Percentiles rank a stretch among this genome's conserved stretches.
phyloP scores from a whole-genome alignment of 176 grass and related monocot species.

The Canna indica region DNA sequence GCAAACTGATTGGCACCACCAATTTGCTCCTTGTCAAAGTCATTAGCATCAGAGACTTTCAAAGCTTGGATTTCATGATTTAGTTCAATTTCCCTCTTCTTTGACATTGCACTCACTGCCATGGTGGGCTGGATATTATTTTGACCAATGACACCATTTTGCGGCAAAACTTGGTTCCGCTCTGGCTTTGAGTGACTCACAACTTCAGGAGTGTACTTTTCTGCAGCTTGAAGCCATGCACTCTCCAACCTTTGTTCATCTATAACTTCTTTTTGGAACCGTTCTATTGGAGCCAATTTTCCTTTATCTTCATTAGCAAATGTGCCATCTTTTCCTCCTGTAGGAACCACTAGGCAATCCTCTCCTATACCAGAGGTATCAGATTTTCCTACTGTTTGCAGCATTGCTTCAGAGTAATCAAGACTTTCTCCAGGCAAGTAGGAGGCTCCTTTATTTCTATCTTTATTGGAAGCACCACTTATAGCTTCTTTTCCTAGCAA shows the following conservation, averaged over 20 bases:
- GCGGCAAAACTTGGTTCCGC: conserved; percentile 49
- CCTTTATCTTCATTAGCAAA: conserved; percentile 9
- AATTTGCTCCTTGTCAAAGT: not conserved
- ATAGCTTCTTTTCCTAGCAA: conserved; percentile 14
- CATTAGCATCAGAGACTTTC: not conserved
- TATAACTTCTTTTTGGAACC: conserved; percentile 14
- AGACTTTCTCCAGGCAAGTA: conserved; percentile 31
- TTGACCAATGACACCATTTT: conserved; percentile 25
- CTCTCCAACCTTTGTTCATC: conserved; percentile 87
- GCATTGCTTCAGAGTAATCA: conserved; percentile 26
- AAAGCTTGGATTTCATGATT: conserved; percentile 23
- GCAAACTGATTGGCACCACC: not conserved
- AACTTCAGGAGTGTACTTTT: conserved; percentile 37
- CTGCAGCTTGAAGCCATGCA: conserved; percentile 57
- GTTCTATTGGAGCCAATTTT: conserved; percentile 17
- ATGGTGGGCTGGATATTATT: conserved; percentile 24
- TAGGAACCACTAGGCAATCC: conserved; percentile 14
- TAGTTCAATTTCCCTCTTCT: conserved; percentile 37
- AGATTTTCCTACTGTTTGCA: conserved; percentile 20
- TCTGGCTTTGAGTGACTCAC: conserved; percentile 34
- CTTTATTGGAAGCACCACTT: conserved; percentile 32
- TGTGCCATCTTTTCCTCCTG: conserved; percentile 20
- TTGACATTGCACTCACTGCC: conserved; percentile 24
- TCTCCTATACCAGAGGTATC: conserved; percentile 9
- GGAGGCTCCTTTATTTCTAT: conserved; percentile 27